Evolutionary conservation across 2,329 filamentous ascomycete species (phyloP), one percentile per base, ranked within the genome.

Genomic region (Botrytis sinoallii): DNA sequence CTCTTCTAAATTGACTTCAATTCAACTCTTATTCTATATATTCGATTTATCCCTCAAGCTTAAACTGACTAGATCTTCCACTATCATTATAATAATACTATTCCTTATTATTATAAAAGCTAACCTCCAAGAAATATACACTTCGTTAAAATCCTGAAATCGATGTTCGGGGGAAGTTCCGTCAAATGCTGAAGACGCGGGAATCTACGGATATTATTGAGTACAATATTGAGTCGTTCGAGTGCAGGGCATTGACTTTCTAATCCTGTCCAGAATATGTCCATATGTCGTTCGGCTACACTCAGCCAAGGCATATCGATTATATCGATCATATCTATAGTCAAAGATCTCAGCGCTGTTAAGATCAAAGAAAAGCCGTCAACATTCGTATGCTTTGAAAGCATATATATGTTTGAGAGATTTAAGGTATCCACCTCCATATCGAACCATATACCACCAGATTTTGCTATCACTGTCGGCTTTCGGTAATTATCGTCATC

Each of bases 181-280:
- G 4, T 10, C 4, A 22, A 9, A 29, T n/a, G 0, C 8, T 2
- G 46, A n/a, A 1, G 2, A 3, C 9, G 48, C 1, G 10, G 5
- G 10, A 55, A 18, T 8, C 12, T 0, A 6, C 0, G 1, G 4
- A 14, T 1, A 40, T 7, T 4, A 22, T 55, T 68, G 35, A 68
- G 35, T 22, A 57, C 18, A 14, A 68, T 29, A 1, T 14, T 32
- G 9, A 57, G 35, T 14, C 25, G 35, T 40, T 68, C 18, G 9
- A 68, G 48, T 20, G 5, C 3, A 32, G 48, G 65, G 3, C 25
- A 40, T 1, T 29, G 29, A 5, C 35, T 42, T 18, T 57, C 48
- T 10, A 55, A 16, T 9, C 1, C 18, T 20, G 8, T 14, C 46
- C 25, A 57, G 35, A 42, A 68, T 29, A 9, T 3, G 2, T 29